These are phyloP conservation scores for Prunus armeniaca DNA, from an alignment of 306 rosid species.

Conservation along the genomic window DNA sequence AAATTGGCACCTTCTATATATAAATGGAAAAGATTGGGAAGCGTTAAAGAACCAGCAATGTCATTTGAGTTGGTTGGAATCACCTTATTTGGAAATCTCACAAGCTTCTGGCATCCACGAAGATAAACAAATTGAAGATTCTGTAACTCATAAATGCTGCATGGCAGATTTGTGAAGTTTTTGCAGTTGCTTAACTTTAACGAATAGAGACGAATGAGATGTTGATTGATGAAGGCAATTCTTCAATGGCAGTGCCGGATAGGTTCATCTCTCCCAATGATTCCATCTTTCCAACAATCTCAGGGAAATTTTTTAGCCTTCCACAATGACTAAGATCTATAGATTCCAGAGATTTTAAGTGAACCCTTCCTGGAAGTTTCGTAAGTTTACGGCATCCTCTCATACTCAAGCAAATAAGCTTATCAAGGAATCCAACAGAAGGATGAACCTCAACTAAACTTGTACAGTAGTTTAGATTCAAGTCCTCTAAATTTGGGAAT, in stretches of 20 bases:
- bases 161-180: not conserved
- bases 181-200: not conserved
- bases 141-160: not conserved
- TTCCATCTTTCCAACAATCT: not conserved
- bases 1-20: not conserved
- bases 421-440: not conserved
- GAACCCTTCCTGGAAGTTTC: not conserved
- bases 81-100: not conserved
- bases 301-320: not conserved
- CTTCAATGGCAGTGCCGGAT: not conserved
- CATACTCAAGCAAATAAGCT: not conserved
- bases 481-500: not conserved
- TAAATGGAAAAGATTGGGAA: not conserved
- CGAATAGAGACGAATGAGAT: not conserved
- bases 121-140: not conserved
- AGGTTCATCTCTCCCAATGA: not conserved
- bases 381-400: not conserved
- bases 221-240: not conserved
- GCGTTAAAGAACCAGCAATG: not conserved
- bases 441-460: not conserved
- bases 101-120: not conserved
- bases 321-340: not conserved
- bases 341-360: not conserved
- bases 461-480: not conserved
- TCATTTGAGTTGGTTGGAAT: too few species aligned